Conservation (phyloP, 768 basidiomycete genomes). For the Boletus sp. region DNA sequence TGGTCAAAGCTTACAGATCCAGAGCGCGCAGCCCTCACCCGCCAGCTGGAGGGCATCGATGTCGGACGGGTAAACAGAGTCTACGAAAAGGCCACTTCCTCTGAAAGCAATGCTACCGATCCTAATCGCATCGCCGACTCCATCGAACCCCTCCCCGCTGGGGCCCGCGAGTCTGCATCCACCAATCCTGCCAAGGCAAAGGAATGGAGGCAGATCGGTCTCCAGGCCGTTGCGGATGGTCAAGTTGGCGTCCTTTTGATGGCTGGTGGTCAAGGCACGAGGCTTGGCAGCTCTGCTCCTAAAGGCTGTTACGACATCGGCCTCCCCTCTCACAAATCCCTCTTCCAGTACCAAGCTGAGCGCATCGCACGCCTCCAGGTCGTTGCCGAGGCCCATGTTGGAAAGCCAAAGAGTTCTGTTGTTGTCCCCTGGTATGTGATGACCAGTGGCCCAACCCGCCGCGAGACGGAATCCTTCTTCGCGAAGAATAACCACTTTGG, state of each 20-base stretch:
- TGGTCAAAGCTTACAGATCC: constrained; percentile 67
- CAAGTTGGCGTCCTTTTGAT: constrained; percentile 94
- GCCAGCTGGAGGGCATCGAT: constrained; percentile 79
- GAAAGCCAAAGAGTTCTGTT: constrained; percentile 58
- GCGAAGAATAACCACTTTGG: constrained; percentile 77
- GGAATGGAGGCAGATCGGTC: constrained; percentile 77
- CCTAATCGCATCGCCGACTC: constrained; percentile 42
- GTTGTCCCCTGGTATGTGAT: constrained; percentile 97
- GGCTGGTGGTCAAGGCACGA: constrained; percentile 97
- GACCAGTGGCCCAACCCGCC: constrained; percentile 95
- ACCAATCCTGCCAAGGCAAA: constrained; percentile 52
- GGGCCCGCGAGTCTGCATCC: constrained; percentile 63
- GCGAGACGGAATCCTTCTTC: constrained; percentile 86
- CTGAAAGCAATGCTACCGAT: constrained; percentile 53
- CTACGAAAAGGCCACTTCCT: constrained; percentile 69
- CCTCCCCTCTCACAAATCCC: constrained; percentile 85
- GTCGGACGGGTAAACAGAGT: constrained; percentile 90
- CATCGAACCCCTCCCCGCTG: constrained; percentile 81
- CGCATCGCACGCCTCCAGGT: constrained; percentile 83
- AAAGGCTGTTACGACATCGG: constrained; percentile 99
- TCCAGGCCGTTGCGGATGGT: constrained; percentile 76
- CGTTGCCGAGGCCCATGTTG: constrained; percentile 59
- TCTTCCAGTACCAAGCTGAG: constrained; percentile 98
- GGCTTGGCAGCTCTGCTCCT: constrained; percentile 87
- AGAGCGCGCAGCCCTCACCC: constrained; percentile 61